phyloP scores from a whole-genome alignment of 176 grass and related monocot genomes.

The Oryza australiensis region DNA sequence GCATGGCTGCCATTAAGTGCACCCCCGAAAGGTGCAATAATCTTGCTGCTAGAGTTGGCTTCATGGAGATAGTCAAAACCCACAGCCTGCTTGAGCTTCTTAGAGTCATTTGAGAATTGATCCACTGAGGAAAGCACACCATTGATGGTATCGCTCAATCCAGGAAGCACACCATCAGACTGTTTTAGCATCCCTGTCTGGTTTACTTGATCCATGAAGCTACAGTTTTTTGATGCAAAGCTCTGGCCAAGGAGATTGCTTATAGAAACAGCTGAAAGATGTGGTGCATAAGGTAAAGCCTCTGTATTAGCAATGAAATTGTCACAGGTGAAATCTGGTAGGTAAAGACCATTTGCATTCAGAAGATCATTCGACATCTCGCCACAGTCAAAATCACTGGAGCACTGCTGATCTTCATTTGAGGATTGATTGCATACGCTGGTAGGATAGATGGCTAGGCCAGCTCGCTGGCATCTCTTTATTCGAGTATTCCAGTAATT shows the following conservation, averaged over 20 bases:
- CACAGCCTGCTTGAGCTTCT: slow-evolving; percentile 56
- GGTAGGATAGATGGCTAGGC: slow-evolving; percentile 73
- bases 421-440: slow-evolving; percentile 56
- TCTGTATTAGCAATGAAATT: slow-evolving; percentile 49
- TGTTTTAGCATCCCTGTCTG: slow-evolving; percentile 55
- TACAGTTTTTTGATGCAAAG: slow-evolving; percentile 59
- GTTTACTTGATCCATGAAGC: slow-evolving; percentile 59
- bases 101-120: slow-evolving; percentile 61
- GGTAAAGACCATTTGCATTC: slow-evolving; percentile 50
- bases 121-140: slow-evolving; percentile 51
- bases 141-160: slow-evolving; percentile 51
- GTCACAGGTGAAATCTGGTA: slow-evolving; percentile 66
- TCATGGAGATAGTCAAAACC: slow-evolving; percentile 59
- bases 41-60: slow-evolving; percentile 57
- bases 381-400: slow-evolving; percentile 42
- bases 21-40: slow-evolving; percentile 53
- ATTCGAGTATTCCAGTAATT: slow-evolving; percentile 99
- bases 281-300: slow-evolving; percentile 59
- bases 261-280: slow-evolving; percentile 54
- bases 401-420: slow-evolving; percentile 59
- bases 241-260: slow-evolving; percentile 51
- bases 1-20: slow-evolving; percentile 68
- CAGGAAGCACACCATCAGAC: slow-evolving; percentile 52
- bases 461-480: slow-evolving; percentile 82
- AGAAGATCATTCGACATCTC: slow-evolving; percentile 54